Evolutionary conservation across 768 basidiomycete species (phyloP), one percentile per base, ranked within the genome.

Genomic region (Coprinopsis sp.): DNA sequence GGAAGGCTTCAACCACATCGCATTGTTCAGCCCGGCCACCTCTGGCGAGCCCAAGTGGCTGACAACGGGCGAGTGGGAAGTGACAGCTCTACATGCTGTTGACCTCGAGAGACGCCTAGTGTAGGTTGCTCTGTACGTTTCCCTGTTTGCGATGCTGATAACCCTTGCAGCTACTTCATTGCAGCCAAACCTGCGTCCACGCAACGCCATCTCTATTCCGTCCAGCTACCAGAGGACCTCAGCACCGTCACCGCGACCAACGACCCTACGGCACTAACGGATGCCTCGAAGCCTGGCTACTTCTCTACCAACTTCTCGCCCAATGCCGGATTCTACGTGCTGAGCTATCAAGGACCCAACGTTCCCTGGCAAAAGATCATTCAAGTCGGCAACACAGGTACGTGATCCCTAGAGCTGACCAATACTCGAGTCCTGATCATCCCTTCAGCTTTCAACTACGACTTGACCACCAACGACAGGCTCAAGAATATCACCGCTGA

Each of bases 1-100:
- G 21, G 81, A 87, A 3, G 96, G 96, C 0, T 97, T 76, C 70
- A 85, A 90, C 54, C 95, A 98, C 60, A 82, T 99, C 57, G 96
- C 95, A 0, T 75, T 93, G 25, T 99, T 94, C 71, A 84, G 78
- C 53, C 84, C 91, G 5, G 80, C 86, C 3, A 77, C 74, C 50
- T 74, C 84, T 14, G 65, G 71, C 23, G 78, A 72, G 1, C 92
- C 94, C 2, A 76, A 67, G 27, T 99, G 91, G 71, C 70, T 99
- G 30, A 98, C 95, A 1, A 73, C 74, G 2, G 95, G 95, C 1
- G 61, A 79, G 14, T 96, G 93, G 93, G 95, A 99, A 64, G 91
- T 98, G 4, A 82, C 82, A 2, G 76, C 76, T 6, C 83, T 96
- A 52, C 68, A 76, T 47, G 87, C 78, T 4, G 78, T 97, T 23